Base-by-base conservation (phyloP, 805 yeast genomes). In the Yamadazyma phyllophila region DNA sequence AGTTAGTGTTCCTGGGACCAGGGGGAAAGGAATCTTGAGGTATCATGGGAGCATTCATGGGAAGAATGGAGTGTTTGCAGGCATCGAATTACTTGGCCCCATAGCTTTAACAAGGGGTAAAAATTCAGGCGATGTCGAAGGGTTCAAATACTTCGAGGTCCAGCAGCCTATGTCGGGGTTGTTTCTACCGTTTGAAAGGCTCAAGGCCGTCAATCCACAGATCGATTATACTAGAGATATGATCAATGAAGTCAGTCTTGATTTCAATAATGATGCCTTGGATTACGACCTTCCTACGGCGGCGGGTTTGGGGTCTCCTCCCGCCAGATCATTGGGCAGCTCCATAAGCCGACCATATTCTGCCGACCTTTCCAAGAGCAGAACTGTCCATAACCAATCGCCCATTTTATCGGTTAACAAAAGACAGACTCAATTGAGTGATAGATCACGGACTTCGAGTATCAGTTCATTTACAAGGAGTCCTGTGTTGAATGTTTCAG, bases 101-200 rank as follows among this genome's bases (percentile, higher is more conserved):
- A 56, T 61, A 14, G 76, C 79, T 34, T 67, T 77, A 0, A 59
- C 69, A 4, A 71, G 79, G 44, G 99, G 99, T 16, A 87, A 88
- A 62, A 94, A 92, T 59, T 78, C 81, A 44, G 99, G 99, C n/a
- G 76, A 78, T 35, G 89, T 82, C 37, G 78, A 83, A 46, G 96
- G 96, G 0, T 60, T 69, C 7, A 70, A 70, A 44, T 90, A 90
- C 60, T 91, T 91, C 59, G 69, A 71, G 4, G 88, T 91, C 0
- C 65, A 70, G 5, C 65, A 59, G 30, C 85, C 90, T 0, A 77
- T 77, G 46, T 73, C 89, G 14, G 97, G 97, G 0, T 63, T 91
- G 26, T 91, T 91, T 57, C 72, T 91, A 39, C 82, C 82, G 1
- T 79, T 73, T 58, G 78, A 70, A 41, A 75, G 75, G 39, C 55